These are phyloP conservation scores for Pseudogymnoascus sp. DNA, from an alignment of 2,329 filamentous ascomycete species.

Conservation along the genomic window DNA sequence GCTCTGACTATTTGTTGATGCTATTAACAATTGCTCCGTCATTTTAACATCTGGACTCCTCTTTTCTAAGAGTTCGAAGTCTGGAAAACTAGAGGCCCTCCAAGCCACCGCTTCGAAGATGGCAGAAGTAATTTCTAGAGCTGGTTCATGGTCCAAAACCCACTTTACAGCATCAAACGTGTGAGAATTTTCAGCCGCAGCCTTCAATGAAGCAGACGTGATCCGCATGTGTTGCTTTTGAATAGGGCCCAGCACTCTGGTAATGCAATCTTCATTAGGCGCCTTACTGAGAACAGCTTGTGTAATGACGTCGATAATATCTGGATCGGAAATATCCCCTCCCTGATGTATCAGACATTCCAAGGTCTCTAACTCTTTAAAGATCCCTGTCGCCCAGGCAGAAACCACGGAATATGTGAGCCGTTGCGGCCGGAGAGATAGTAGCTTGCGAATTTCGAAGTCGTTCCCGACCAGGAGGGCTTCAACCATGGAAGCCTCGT, in stretches of 20 bases:
- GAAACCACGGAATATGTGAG: background rate
- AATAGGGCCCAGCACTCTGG: background rate
- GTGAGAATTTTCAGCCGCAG: background rate
- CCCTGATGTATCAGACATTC: background rate
- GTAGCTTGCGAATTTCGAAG: background rate
- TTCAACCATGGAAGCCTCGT: background rate
- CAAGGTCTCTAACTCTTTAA: background rate
- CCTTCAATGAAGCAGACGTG: background rate
- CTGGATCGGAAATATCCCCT: background rate
- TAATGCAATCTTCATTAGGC: background rate
- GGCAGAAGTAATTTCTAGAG: background rate
- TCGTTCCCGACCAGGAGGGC: background rate
- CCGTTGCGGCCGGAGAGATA: background rate
- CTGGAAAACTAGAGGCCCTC: background rate
- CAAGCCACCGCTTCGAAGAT: background rate
- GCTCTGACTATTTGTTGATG: no score
- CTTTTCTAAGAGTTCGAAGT: background rate
- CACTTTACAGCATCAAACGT: background rate
- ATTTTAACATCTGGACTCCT: background rate
- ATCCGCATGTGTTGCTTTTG: background rate
- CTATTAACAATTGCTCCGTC: background rate
- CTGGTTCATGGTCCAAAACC: background rate
- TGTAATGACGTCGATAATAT: background rate
- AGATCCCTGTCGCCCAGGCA: background rate
- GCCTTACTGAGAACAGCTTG: background rate